Conservation (phyloP, 306 rosid species). For the Pyrus communis region DNA sequence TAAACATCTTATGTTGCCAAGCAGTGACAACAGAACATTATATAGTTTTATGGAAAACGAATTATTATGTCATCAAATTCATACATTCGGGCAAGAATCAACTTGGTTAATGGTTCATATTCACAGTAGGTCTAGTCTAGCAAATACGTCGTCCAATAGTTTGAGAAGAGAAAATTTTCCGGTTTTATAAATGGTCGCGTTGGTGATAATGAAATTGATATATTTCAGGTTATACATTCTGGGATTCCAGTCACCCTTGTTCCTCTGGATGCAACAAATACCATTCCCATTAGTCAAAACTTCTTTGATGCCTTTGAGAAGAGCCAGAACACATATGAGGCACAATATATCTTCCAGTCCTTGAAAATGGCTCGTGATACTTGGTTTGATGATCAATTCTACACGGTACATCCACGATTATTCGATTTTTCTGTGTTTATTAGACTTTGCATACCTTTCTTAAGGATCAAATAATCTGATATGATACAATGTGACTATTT, state of each 20-base stretch:
- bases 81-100: not conserved
- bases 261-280: conserved; percentile 89
- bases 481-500: conserved; percentile 4
- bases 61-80: not conserved
- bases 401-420: conserved; percentile 36
- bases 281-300: conserved; percentile 57
- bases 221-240: conserved; percentile 73
- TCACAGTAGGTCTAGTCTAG: not conserved
- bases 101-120: not conserved
- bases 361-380: conserved; percentile 77
- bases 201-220: not conserved
- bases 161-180: not conserved
- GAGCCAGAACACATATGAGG: conserved; percentile 59
- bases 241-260: conserved; percentile 88
- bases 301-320: conserved; percentile 62
- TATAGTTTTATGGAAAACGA: not conserved
- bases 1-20: too few species aligned
- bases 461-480: conserved; percentile 12
- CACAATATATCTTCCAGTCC: conserved; percentile 71
- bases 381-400: conserved; percentile 63
- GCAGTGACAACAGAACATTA: not conserved
- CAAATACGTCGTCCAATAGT: too few species aligned
- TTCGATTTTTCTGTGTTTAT: not conserved
- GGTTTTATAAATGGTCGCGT: not conserved
- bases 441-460: not conserved